Evolutionary conservation across 2,329 filamentous ascomycete species (phyloP).

Genomic region (Trichoderma sp.): DNA sequence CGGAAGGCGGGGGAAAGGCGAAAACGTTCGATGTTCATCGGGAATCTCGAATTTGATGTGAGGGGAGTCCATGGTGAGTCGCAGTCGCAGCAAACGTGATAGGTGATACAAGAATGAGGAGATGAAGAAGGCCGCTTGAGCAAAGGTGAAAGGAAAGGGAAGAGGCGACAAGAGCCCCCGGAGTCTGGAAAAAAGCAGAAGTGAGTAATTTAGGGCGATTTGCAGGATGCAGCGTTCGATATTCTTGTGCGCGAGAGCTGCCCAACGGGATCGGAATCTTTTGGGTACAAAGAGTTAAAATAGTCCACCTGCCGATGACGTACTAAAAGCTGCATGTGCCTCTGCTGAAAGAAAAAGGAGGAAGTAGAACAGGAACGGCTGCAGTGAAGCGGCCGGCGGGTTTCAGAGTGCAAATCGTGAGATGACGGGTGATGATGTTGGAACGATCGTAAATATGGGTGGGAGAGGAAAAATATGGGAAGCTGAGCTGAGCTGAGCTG

Average conservation of each 20-base stretch:
- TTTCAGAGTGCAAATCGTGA: neutral
- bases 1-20: conserved; percentile 36
- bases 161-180: neutral
- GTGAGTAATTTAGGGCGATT: neutral
- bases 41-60: conserved; percentile 37
- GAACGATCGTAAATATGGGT: neutral
- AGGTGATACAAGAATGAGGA: neutral
- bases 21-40: conserved; percentile 34
- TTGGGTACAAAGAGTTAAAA: conserved; percentile 1
- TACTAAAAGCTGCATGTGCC: conserved; percentile 19
- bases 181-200: neutral
- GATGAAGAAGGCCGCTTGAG: neutral
- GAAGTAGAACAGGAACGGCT: neutral
- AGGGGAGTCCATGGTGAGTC: neutral
- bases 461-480: neutral
- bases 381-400: neutral
- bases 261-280: neutral
- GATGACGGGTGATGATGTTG: conserved; percentile 10
- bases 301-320: conserved; percentile 8
- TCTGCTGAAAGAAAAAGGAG: neutral
- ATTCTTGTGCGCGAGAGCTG: neutral
- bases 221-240: neutral
- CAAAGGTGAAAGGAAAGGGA: neutral
- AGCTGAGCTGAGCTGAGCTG: neutral
- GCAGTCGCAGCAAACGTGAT: neutral